Percentiles rank a stretch among this genome's conserved stretches.
Conservation (phyloP, 2,329 filamentous ascomycete species). For the Alternaria brassicicola region DNA sequence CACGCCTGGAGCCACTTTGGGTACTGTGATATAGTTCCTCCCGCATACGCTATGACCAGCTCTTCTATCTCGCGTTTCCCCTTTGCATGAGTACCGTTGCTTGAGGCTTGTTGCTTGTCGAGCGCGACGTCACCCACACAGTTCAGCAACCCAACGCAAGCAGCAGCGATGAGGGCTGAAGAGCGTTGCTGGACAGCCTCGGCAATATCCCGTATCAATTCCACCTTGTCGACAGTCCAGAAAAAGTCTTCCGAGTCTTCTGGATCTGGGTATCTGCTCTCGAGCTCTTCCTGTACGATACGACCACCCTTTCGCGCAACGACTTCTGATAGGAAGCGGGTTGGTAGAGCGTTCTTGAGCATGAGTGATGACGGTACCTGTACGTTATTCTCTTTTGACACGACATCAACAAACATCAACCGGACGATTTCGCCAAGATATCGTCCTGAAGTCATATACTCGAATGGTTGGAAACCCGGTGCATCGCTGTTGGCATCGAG, state of each 20-base stretch:
- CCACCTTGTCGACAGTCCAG: slow-evolving; percentile 68
- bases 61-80: slow-evolving; percentile 55
- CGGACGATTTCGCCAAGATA: slow-evolving; percentile 80
- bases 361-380: slow-evolving; percentile 62
- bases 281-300: slow-evolving; percentile 44
- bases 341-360: slow-evolving; percentile 68
- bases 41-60: slow-evolving; percentile 78
- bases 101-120: slow-evolving; percentile 25
- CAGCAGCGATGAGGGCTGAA: slow-evolving; percentile 74
- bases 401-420: slow-evolving; percentile 72
- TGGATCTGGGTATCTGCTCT: slow-evolving; percentile 61
- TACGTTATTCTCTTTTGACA: slow-evolving; percentile 48
- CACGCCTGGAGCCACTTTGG: slow-evolving; percentile 74
- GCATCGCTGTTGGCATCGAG: slow-evolving; percentile 71
- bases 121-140: slow-evolving; percentile 69
- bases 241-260: slow-evolving; percentile 44
- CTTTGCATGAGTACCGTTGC: slow-evolving; percentile 24
- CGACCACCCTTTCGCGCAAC: slow-evolving; percentile 55
- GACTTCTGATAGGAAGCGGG: slow-evolving; percentile 74
- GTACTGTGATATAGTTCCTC: slow-evolving; percentile 80
- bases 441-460: slow-evolving; percentile 82
- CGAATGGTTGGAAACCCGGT: slow-evolving; percentile 80
- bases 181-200: slow-evolving; percentile 74
- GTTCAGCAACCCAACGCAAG: slow-evolving; percentile 71
- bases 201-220: slow-evolving; percentile 68